Evolutionary conservation across 2,329 filamentous ascomycete species (phyloP), one percentile per base, ranked within the genome.

Genomic region (Exophiala spinifera): DNA sequence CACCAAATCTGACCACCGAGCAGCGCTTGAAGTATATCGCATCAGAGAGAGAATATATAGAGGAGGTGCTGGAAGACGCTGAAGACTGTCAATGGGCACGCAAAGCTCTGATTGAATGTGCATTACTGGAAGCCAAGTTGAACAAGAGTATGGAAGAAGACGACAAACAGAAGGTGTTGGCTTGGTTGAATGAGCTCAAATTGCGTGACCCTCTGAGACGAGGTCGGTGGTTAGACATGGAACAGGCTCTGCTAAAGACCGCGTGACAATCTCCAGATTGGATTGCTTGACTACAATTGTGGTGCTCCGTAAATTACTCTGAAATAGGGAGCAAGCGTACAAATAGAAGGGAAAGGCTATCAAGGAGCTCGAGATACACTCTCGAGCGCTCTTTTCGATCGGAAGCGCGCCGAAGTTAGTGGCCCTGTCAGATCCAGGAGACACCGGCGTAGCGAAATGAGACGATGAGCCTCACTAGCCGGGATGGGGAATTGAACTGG

Each of bases 41-140:
- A 23, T 74, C 79, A 25, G 90, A 96, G 68, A 79, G 95, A 19
- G 81, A 84, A n/a, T 84, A 84, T 52, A 84, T 96, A 57, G 81
- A 81, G 62, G 82, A 85, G 17, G 81, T 86, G 67, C 69, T 84
- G 19, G 80, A 83, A 56, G 82, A 81, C 60, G 91, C 80, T 3
- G 77, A 84, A 61, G 84, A 87, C 64, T 86, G 83, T 69, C 95
- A 96, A 72, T 94, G 90, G 82, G 88, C 96, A 42, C 95, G 96
- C 67, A 89, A 95, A 70, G 87, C 87, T 4, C 75, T 97, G 47
- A 78, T 97, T 20, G 83, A 89, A 59, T 91, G 89, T 66, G 85
- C 85, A 1, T 67, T 86, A 28, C 70, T 87, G n/a, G 56, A 78
- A 79, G 63, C 70, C 72, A 70, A 65, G 69, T 54, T 77, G 68